These are phyloP conservation scores for Trichoderma orchidacearum DNA, from an alignment of 495 filamentous ascomycete species.

Conservation along the genomic window DNA sequence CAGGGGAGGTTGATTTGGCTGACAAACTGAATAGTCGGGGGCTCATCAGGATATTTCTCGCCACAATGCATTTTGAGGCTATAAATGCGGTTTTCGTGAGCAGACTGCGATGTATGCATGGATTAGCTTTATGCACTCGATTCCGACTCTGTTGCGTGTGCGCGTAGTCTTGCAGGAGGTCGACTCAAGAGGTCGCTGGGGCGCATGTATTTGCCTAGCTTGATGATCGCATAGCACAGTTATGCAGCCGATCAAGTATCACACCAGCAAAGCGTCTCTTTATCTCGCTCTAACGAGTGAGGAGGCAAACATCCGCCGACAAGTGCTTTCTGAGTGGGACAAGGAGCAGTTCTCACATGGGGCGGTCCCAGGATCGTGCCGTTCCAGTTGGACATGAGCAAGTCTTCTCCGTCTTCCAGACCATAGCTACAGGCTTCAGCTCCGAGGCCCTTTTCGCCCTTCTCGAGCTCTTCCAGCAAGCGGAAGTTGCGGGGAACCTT, in stretches of 20 bases:
- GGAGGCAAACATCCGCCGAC: too few species aligned
- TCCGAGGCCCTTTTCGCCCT: slow-evolving; percentile 93
- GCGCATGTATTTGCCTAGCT: too few species aligned
- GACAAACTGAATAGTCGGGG: slow-evolving; percentile 79
- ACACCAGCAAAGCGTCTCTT: too few species aligned
- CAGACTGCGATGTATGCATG: slow-evolving; percentile 42
- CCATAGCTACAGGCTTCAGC: slow-evolving; percentile 98
- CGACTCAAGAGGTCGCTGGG: background rate
- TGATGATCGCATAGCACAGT: too few species aligned
- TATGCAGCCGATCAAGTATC: too few species aligned
- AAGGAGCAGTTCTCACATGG: slow-evolving; percentile 48
- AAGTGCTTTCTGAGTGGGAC: too few species aligned
- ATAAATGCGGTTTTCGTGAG: slow-evolving; percentile 97
- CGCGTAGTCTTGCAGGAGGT: background rate
- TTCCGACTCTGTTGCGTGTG: background rate
- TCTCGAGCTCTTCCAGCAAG: slow-evolving; percentile 93
- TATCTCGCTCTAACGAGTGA: too few species aligned
- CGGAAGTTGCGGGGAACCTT: slow-evolving; percentile 93
- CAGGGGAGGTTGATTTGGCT: slow-evolving; percentile 92
- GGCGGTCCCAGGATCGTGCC: slow-evolving; percentile 94
- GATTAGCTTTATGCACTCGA: background rate
- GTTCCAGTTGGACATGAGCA: slow-evolving; percentile 98
- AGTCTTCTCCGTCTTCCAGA: slow-evolving; percentile 84
- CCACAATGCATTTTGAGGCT: slow-evolving; percentile 96
- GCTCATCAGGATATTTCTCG: slow-evolving; percentile 72